Conservation (phyloP, 345 rosid species). For the Corymbia maculata region DNA sequence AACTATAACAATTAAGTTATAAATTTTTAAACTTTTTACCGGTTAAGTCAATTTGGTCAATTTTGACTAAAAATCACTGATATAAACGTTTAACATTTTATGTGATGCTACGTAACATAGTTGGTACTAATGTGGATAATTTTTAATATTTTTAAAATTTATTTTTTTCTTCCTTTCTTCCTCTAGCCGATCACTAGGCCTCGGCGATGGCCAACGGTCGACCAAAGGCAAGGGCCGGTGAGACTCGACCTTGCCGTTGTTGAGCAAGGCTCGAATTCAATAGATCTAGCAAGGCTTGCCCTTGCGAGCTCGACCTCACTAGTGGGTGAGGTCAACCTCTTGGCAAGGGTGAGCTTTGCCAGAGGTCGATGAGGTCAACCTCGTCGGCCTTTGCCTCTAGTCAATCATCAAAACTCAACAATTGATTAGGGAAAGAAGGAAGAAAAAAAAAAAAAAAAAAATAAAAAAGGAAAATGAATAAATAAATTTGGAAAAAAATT, state of each 20-base stretch:
- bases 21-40: too few species aligned
- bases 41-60: too few species aligned
- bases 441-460: too few species aligned
- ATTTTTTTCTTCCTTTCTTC: background rate
- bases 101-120: fast-evolving
- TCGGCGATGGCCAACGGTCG: fast-evolving
- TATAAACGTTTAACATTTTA: fast-evolving
- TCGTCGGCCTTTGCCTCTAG: fast-evolving
- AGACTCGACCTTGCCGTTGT: fast-evolving
- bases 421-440: background rate
- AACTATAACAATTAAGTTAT: too few species aligned
- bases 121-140: too few species aligned
- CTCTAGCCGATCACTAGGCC: fast-evolving
- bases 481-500: background rate
- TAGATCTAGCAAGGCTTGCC: background rate
- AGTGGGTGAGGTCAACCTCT: background rate
- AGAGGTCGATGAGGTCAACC: fast-evolving
- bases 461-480: too few species aligned
- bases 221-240: fast-evolving
- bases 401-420: fast-evolving
- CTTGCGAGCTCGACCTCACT: fast-evolving
- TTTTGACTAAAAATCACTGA: background rate
- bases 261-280: background rate
- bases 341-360: background rate
- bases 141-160: too few species aligned